These are phyloP conservation scores for Fragosphaeria purpurea DNA, from an alignment of 2,329 filamentous ascomycete species.

Conservation along the genomic window DNA sequence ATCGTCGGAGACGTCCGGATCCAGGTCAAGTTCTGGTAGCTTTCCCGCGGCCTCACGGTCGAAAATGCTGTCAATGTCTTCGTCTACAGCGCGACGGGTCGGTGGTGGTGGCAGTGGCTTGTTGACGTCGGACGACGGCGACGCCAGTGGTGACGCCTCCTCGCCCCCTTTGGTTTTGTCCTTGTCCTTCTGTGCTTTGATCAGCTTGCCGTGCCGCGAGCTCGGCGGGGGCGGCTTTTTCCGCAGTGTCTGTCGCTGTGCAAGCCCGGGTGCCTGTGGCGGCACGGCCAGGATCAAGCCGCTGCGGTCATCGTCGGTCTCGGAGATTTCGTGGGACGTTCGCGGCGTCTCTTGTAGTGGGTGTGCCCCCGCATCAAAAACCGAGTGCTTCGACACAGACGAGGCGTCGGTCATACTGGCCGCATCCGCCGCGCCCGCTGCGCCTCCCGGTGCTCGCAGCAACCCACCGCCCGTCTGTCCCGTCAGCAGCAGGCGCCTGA, in stretches of 20 bases:
- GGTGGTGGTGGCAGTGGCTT: constrained; percentile 53
- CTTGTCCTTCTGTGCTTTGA: constrained; percentile 38
- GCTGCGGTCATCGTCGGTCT: constrained; percentile 35
- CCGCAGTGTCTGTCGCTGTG: constrained; percentile 20
- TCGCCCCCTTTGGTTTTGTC: constrained; percentile 17
- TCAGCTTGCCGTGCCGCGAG: constrained; percentile 68
- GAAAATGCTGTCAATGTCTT: constrained; percentile 40
- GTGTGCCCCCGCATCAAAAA: constrained; percentile 33
- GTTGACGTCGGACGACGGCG: constrained; percentile 41
- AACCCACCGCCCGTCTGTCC: constrained; percentile 42
- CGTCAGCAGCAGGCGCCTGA: constrained; percentile 66
- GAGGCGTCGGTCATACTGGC: constrained; percentile 49
- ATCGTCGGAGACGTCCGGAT: constrained; percentile 16
- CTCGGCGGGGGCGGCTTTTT: constrained; percentile 64
- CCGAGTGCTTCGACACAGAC: constrained; percentile 48
- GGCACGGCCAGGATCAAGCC: constrained; percentile 18
- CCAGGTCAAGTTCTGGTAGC: constrained; percentile 31
- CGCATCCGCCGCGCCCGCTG: constrained; percentile 24
- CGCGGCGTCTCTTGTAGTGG: constrained; percentile 38
- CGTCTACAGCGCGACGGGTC: constrained; percentile 33
- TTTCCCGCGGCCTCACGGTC: constrained; percentile 45
- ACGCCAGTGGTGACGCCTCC: constrained; percentile 18
- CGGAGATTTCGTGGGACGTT: constrained; percentile 49
- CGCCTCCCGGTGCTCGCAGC: constrained; percentile 9
- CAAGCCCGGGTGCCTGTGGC: neutral